Evolutionary conservation across 1,139 yeast genomes (phyloP), one percentile per base, ranked within the genome.

Genomic region (Meyerozyma carpophila): DNA sequence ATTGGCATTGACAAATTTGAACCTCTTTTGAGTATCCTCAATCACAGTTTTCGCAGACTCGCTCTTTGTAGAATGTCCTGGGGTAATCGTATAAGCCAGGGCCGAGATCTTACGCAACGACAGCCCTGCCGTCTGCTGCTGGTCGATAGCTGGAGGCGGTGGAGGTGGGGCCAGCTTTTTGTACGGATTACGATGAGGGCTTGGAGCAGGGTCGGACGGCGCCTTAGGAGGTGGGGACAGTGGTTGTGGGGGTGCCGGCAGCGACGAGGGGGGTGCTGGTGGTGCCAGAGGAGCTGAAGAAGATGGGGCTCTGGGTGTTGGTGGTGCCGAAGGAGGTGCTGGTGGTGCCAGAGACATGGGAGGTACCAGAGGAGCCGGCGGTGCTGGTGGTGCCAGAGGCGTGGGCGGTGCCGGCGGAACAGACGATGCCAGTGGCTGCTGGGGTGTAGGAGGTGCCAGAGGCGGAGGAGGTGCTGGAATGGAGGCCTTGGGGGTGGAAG

Each of bases 1-100:
- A 42, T 68, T 66, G 25, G 79, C 75, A 60, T 87, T 86, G 11
- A 68, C 62, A 68, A 91, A 93, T 54, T 75, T 79, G 69, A 84
- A 93, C 52, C 94, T 70, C 16, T 79, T 66, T 7, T 46, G 47
- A 24, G 58, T 59, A 58, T 89, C 96, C 52, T 88, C 91, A 46
- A 90, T 86, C 6, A 60, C 64, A 1, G 77, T 53, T 48, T 68
- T 73, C 11, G 53, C 41, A 13, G 28, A 32, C 10, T 40, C 40
- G 21, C 57, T 55, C 36, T 49, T 56, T 45, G 57, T 41, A 24
- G 40, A 32, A 44, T 27, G 61, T 32, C 48, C 59, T 27, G 55
- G 32, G 57, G 70, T 64, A 42, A 80, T 78, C 0, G 85, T 80
- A 54, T 79, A 80, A 1, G 81, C 70, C 64, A 79, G 79, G 0